Evolutionary conservation across 2,329 filamentous ascomycete species (phyloP).

Genomic region (Claviceps cyperi): DNA sequence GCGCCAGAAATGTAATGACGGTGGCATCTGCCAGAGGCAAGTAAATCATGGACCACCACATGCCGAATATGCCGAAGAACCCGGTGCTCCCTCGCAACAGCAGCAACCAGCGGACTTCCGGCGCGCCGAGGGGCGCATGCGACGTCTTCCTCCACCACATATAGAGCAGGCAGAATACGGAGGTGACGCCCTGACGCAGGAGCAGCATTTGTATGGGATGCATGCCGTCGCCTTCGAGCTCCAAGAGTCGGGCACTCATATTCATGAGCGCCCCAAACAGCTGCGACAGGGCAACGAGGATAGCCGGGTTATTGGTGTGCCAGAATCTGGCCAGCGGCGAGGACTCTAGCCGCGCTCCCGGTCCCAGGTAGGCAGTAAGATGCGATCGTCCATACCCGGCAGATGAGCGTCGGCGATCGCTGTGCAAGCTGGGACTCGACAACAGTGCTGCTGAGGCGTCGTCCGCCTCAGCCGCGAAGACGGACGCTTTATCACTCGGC

Average conservation of each 20-base stretch:
- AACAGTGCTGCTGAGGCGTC: slow-evolving; percentile 7
- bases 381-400: slow-evolving; percentile 2
- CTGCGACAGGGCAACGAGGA: slow-evolving; percentile 60
- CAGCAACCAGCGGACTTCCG: slow-evolving; percentile 52
- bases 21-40: slow-evolving; percentile 77
- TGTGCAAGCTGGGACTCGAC: slow-evolving; percentile 11
- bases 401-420: slow-evolving; percentile 4
- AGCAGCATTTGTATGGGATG: slow-evolving; percentile 79
- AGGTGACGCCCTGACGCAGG: slow-evolving; percentile 61
- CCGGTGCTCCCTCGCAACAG: slow-evolving; percentile 54
- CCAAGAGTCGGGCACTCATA: slow-evolving; percentile 60
- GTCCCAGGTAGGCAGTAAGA: neutral
- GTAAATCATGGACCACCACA: slow-evolving; percentile 56
- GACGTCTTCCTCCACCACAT: slow-evolving; percentile 59
- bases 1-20: slow-evolving; percentile 76
- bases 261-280: slow-evolving; percentile 81
- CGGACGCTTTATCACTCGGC: slow-evolving; percentile 1
- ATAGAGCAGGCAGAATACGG: slow-evolving; percentile 50
- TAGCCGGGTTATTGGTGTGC: slow-evolving; percentile 54
- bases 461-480: neutral
- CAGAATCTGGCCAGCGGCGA: slow-evolving; percentile 30
- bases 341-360: neutral
- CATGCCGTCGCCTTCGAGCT: slow-evolving; percentile 56
- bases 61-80: slow-evolving; percentile 65
- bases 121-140: slow-evolving; percentile 54